Evolutionary conservation across 1,284 basidiomycete species (phyloP), one percentile per base, ranked within the genome.

Genomic region (Tremellales sp.): DNA sequence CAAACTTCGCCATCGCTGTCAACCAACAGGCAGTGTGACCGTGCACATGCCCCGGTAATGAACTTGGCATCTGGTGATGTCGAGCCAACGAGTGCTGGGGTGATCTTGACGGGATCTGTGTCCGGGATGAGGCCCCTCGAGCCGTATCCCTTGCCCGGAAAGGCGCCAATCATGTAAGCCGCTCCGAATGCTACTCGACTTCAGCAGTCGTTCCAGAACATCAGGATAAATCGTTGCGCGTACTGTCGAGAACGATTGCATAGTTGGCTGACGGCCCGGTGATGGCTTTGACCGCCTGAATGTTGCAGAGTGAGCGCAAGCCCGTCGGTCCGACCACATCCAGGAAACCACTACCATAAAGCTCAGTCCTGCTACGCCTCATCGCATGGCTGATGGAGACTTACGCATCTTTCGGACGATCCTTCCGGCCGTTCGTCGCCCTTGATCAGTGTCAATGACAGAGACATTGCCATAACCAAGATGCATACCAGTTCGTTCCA

Each of bases 151-250:
- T 17, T 36, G 4, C 33, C 33, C 4, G 54, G 81, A 80, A 71
- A 90, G 89, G 88, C 81, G 2, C 92, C 92, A 67, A 92, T 87
- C 61, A 93, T 71, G 82, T 87, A 93, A 3, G 88, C 90, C 19
- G 80, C 78, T 19, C 91, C 91, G 45, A 84, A 77, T 26, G 81
- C 70, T 72, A 42, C 11, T 17, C 8, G 26, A 43, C 1, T n/a
- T 46, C 17, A 27, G 24, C 12, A 25, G 3, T 15, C 4, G n/a
- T 23, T 15, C 24, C 11, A 31, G 15, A 17, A 36, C 15, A 36
- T n/a, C n/a, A n/a, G 59, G 61, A 31, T 48, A 7, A 48, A 66
- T 50, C 39, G 26, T 2, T 26, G 25, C 25, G 21, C 11, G 17
- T 22, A 73, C 73, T 55, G 74, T 89, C 87, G 51, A 93, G 70